Base-by-base conservation (phyloP, 2,329 filamentous ascomycete genomes). In the Fusarium nematophilum region DNA sequence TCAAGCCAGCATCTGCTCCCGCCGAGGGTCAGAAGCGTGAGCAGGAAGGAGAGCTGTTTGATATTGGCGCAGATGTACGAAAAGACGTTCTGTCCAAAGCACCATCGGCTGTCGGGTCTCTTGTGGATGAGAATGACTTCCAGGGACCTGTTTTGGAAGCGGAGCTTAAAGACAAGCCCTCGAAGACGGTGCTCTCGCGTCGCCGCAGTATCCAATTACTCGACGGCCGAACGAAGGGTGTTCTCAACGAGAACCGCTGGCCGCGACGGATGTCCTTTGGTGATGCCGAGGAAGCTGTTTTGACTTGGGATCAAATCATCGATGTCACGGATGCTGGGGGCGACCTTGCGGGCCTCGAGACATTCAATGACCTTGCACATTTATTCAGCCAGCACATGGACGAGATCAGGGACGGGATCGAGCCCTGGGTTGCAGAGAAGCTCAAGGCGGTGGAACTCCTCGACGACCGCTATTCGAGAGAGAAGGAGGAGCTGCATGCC, bases 231-330 rank as follows among this genome's bases (percentile, higher is more conserved):
- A 67, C 71, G 25, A 72, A 64, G 46, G 75, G 53, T 2, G 60
- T 57, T 6, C 73, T 78, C 2, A 82, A 86, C 57, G 87, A 90
- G 58, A 80, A 81, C 23, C 85, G 84, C 53, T 91, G 88, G 84
- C 86, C 90, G 1, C 86, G 90, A 2, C 85, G 90, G 36, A 81
- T 93, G 60, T 93, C 90, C 4, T 93, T 93, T 72, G 87, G 88
- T 53, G 83, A 89, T 37, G 90, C 89, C 2, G 90, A 91, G 74
- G 89, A 92, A 57, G 90, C 87, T n/a, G 77, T 93, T 7, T 76
- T 93, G 1, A 79, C 77, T 13, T 93, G 90, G 90, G 78, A 84
- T 5, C 81, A 85, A 40, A 73, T 89, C 21, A 73, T 79, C 4
- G 76, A 78, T 49, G 57, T 82, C 2, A 60, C 65, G 25, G 78